Evolutionary conservation across 495 filamentous ascomycete species (phyloP), one percentile per base, ranked within the genome.

Genomic region (Lichina pygmaea): DNA sequence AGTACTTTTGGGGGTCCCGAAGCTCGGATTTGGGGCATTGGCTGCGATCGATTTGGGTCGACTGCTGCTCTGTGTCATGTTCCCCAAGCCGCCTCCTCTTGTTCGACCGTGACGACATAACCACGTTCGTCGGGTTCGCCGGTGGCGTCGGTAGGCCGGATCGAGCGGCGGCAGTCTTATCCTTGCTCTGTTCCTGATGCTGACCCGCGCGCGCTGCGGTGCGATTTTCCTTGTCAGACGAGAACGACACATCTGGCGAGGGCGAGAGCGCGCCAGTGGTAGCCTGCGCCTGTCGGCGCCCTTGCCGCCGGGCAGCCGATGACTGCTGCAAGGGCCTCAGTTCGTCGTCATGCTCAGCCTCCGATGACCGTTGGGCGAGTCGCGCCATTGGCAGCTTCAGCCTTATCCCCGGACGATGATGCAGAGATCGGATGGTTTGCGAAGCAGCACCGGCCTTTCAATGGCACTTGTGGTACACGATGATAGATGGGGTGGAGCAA

Each of bases 211-310:
- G 50, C 33, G 6, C 17, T n/a, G 24, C 32, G 15, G 51, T 42
- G 8, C 47, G 53, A 49, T 78, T 78, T 51, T 78, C 73, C 52
- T 78, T 78, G 53, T 78, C 73, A 0, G 71, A 72, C 6, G 50
- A 62, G 34, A 52, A 55, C 49, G 49, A 63, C 17, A 47, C 53
- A 12, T 63, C 51, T 16, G 65, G 61, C 38, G 67, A 62, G 24
- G 58, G 52, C 45, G 58, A 57, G 38, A 57, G 57, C 38, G 60
- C 33, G 41, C 7, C 15, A 11, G 46, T 33, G 13, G 4, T 33
- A 17, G 30, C 31, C 12, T 33, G 6, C 36, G 13, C 36, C 36
- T 39, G 36, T 11, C 36, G 36, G 5, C 13, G 10, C 13, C 10
- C 36, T 3, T 11, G 11, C 36, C 13, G 36, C 36, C 11, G 11